Conservation (phyloP, 306 rosid species). For the Trichosanthes truncata region DNA sequence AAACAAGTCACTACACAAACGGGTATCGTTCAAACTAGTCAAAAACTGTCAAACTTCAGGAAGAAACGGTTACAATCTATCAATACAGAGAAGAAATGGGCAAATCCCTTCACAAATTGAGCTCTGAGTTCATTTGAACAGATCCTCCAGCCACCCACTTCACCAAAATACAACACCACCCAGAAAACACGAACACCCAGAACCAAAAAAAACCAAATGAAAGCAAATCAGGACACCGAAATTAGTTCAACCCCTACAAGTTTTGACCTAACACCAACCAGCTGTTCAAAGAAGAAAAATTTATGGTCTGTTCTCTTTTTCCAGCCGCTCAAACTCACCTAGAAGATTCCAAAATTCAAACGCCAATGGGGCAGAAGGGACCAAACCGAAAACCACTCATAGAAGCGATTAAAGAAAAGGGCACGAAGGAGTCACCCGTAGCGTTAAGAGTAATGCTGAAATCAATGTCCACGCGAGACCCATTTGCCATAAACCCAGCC, state of each 20-base stretch:
- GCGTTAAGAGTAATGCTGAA: conserved; percentile 11
- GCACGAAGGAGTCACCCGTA: neutral
- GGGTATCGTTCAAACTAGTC: neutral
- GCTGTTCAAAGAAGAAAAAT: conserved; percentile 16
- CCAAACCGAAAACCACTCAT: conserved; percentile 45
- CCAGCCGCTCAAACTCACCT: conserved; percentile 12
- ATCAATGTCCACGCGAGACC: conserved; percentile 21
- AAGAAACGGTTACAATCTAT: conserved; percentile 17
- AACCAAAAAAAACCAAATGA: conserved; percentile 6
- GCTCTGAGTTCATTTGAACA: conserved; percentile 17
- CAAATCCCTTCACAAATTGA: conserved; percentile 16
- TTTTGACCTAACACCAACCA: conserved; percentile 9
- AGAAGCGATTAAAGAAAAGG: conserved; percentile 26
- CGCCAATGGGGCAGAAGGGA: conserved; percentile 22
- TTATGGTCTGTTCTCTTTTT: neutral
- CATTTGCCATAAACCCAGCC: conserved; percentile 23
- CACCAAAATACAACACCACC: conserved; percentile 25
- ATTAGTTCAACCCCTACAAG: conserved; percentile 67
- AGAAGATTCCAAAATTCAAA: conserved; percentile 29
- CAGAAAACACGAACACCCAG: conserved; percentile 15
- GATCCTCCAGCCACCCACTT: conserved; percentile 44
- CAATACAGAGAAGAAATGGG: conserved; percentile 5
- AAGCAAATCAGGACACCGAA: conserved; percentile 13
- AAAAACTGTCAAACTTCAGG: neutral
- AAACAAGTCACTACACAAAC: conserved; percentile 10